phyloP scores from a whole-genome alignment of 148 eudicot genomes.

The Diospyros kaki region DNA sequence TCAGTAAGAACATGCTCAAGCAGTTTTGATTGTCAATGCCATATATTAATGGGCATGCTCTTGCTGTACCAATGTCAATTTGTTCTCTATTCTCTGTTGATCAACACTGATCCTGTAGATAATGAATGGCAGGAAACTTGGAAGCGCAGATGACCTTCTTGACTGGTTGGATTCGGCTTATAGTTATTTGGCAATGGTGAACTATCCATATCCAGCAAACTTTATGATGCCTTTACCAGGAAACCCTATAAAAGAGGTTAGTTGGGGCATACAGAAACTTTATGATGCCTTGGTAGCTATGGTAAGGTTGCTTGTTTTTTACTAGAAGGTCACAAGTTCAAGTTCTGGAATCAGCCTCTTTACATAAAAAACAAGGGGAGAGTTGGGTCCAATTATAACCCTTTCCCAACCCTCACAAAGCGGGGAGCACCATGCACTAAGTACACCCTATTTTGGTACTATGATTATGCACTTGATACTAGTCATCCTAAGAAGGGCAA shows the following conservation, averaged over 20 bases:
- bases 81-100: not conserved
- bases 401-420: no score
- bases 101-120: constrained; percentile 1
- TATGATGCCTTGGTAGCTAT: not conserved
- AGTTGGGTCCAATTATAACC: no score
- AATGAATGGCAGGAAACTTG: constrained; percentile 51
- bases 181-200: constrained; percentile 82
- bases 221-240: constrained; percentile 88
- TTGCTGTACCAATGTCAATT: not conserved
- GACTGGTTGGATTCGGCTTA: constrained; percentile 82
- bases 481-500: not conserved
- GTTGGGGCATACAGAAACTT: constrained; percentile 13
- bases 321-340: no score
- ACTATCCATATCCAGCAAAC: constrained; percentile 78
- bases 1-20: constrained; percentile 35
- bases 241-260: constrained; percentile 85
- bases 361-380: no score
- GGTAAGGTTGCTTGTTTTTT: not conserved
- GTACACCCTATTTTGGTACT: no score
- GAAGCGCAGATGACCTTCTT: constrained; percentile 42
- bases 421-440: no score
- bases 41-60: not conserved
- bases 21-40: not conserved
- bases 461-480: not conserved
- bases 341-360: no score